phyloP scores from a whole-genome alignment of 495 filamentous ascomycete genomes.

The Aspergillus ellipticus region DNA sequence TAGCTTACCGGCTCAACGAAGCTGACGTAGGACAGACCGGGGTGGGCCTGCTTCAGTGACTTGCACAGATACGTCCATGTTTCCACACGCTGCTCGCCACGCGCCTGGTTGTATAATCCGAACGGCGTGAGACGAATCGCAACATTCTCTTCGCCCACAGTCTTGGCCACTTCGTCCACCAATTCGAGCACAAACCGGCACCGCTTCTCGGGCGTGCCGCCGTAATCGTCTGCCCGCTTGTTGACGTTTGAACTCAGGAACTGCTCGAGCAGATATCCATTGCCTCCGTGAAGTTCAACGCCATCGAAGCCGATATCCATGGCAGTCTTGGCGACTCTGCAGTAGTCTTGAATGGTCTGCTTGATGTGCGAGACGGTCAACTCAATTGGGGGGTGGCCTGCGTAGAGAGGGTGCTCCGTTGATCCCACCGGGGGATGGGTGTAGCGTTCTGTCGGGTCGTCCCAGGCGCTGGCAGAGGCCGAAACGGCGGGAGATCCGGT shows the following conservation, averaged over 20 bases:
- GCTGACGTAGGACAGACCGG: conserved; percentile 47
- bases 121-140: conserved; percentile 38
- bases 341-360: conserved; percentile 21
- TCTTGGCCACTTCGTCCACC: conserved; percentile 27
- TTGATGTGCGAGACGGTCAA: conserved; percentile 43
- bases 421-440: conserved; percentile 32
- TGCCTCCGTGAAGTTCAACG: conserved; percentile 47
- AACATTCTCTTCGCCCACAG: conserved; percentile 25
- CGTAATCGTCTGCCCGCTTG: conserved; percentile 46
- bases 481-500: conserved; percentile 37
- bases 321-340: conserved; percentile 29
- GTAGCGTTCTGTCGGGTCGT: conserved; percentile 36
- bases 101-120: conserved; percentile 47
- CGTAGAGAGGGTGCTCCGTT: conserved; percentile 37
- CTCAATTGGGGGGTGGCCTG: conserved; percentile 42
- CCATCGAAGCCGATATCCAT: conserved; percentile 41
- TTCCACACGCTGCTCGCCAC: conserved; percentile 45
- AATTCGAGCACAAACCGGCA: conserved; percentile 41
- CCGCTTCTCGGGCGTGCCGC: conserved; percentile 46
- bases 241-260: conserved; percentile 46
- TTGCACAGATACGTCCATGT: conserved; percentile 49
- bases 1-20: conserved; percentile 49
- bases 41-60: conserved; percentile 45
- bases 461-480: conserved; percentile 39
- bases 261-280: conserved; percentile 50